Conservation (phyloP, 108 stramenopile species). For the Cylindrotheca closterium region DNA sequence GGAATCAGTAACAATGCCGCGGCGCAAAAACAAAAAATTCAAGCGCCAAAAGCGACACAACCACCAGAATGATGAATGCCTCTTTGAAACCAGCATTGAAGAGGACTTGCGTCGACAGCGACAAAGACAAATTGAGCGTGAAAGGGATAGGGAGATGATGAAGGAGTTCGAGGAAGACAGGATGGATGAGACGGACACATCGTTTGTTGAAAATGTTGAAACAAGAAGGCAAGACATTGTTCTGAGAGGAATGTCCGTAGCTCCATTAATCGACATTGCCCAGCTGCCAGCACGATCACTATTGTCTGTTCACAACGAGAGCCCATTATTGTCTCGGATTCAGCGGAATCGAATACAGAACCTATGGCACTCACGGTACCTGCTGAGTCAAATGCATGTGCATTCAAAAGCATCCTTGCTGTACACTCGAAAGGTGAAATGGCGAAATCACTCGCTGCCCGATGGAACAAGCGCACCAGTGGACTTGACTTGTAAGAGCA, state of each 20-base stretch:
- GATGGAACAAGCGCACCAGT: constrained; percentile 12
- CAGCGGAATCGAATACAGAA: constrained; percentile 1
- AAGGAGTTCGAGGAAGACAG: constrained; percentile 5
- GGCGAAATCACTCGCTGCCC: constrained; percentile 13
- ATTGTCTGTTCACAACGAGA: constrained; percentile 1
- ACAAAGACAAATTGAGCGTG: constrained; percentile 23
- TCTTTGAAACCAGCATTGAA: constrained; percentile 8
- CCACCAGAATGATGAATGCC: neutral
- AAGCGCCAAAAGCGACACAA: constrained; percentile 2
- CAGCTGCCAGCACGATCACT: neutral
- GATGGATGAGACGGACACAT: neutral
- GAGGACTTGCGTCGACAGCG: constrained; percentile 31
- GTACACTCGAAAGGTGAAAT: constrained; percentile 17
- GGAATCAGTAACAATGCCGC: constrained; percentile 1
- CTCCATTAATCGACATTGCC: neutral
- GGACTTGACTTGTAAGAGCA: constrained; percentile 27
- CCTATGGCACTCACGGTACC: constrained; percentile 13
- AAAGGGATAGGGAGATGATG: neutral
- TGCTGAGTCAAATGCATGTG: constrained; percentile 11
- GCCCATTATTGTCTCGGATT: constrained; percentile 1
- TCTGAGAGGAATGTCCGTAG: neutral
- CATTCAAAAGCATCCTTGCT: constrained; percentile 11
- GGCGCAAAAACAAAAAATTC: constrained; percentile 5
- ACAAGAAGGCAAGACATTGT: neutral
- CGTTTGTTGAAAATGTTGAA: constrained; percentile 1